Evolutionary conservation across 2,329 filamentous ascomycete genomes (phyloP).

Genomic region (Lecanicillium sp.): DNA sequence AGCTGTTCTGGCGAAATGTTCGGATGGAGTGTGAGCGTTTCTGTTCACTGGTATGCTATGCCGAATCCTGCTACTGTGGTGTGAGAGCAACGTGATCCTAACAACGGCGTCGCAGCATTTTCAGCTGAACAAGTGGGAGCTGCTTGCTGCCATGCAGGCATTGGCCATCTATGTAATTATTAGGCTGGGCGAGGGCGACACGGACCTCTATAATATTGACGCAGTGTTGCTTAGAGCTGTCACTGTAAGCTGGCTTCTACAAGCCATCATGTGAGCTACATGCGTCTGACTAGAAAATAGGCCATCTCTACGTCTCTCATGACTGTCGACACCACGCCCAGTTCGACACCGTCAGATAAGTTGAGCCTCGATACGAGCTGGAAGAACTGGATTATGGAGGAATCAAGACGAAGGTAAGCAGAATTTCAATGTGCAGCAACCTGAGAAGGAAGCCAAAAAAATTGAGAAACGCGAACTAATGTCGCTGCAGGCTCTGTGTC

Average conservation of each 20-base stretch:
- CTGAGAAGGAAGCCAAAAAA: background rate
- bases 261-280: too few relatives aligned
- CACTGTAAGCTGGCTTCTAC: conserved; percentile 2
- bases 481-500: background rate
- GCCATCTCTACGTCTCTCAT: conserved; percentile 1
- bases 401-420: conserved; percentile 4
- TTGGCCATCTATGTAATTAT: conserved; percentile 8
- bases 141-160: conserved; percentile 7
- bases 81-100: too few relatives aligned
- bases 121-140: conserved; percentile 5
- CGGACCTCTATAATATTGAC: conserved; percentile 1
- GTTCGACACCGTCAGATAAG: background rate
- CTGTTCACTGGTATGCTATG: background rate
- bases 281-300: too few relatives aligned
- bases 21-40: conserved; percentile 5
- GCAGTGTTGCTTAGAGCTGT: conserved; percentile 4
- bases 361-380: background rate
- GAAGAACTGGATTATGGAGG: conserved; percentile 6
- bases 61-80: background rate
- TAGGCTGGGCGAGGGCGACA: conserved; percentile 2
- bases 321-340: background rate
- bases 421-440: background rate
- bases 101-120: conserved; percentile 1
- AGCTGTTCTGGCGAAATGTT: conserved; percentile 8
- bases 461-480: background rate